Evolutionary conservation across 805 yeast genomes (phyloP).

Genomic region (Cyberlindnera maclurae): DNA sequence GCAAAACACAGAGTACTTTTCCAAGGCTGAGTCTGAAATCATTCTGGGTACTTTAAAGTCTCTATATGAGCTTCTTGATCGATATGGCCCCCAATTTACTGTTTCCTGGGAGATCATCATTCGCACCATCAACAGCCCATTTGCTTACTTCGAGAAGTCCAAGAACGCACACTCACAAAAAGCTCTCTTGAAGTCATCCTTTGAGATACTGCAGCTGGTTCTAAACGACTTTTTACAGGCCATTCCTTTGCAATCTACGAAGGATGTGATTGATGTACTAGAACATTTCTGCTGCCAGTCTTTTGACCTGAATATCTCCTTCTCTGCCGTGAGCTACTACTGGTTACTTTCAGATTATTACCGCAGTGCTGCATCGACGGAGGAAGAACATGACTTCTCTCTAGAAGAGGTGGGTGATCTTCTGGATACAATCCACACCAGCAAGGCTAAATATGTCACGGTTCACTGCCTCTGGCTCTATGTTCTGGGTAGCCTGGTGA

Average conservation of each 20-base stretch:
- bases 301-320: slow-evolving; percentile 77
- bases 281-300: slow-evolving; percentile 65
- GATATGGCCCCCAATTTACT: slow-evolving; percentile 56
- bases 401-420: slow-evolving; percentile 20
- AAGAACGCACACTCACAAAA: slow-evolving; percentile 19
- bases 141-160: slow-evolving; percentile 32
- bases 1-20: slow-evolving; percentile 25
- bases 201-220: slow-evolving; percentile 75
- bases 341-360: slow-evolving; percentile 86
- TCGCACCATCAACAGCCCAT: slow-evolving; percentile 50
- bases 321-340: slow-evolving; percentile 84
- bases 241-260: slow-evolving; percentile 60
- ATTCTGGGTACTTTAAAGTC: slow-evolving; percentile 55
- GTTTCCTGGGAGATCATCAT: slow-evolving; percentile 74
- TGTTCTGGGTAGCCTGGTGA: slow-evolving; percentile 53
- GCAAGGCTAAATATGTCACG: slow-evolving; percentile 20
- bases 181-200: slow-evolving; percentile 54
- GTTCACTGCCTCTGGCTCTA: slow-evolving; percentile 53
- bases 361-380: slow-evolving; percentile 21
- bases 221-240: slow-evolving; percentile 77
- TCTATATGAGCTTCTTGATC: slow-evolving; percentile 66
- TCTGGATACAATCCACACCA: slow-evolving; percentile 18
- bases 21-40: slow-evolving; percentile 61
- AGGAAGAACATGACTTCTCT: slow-evolving; percentile 6
- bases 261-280: slow-evolving; percentile 62